Percentiles rank a stretch among this genome's conserved stretches.
Evolutionary conservation across 1,139 yeast genomes (phyloP).

Genomic region (Chernovozyma aurita): DNA sequence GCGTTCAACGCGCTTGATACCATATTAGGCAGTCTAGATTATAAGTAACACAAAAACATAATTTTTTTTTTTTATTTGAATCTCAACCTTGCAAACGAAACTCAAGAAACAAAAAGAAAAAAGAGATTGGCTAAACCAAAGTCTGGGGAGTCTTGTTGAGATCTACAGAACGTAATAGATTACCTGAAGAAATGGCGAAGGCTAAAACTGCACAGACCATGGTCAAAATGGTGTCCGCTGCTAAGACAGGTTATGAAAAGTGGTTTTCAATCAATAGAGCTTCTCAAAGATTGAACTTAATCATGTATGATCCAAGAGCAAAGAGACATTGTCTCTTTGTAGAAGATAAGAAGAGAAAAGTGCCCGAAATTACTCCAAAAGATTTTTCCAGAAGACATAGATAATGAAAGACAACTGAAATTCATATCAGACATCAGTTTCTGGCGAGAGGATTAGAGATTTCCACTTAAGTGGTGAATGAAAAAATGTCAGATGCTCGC

Average conservation of each 20-base stretch:
- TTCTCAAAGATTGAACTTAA: conserved; percentile 72
- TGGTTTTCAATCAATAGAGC: conserved; percentile 80
- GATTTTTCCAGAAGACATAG: conserved; percentile 55
- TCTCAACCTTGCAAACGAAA: not conserved
- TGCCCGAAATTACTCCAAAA: conserved; percentile 59
- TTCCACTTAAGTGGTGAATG: no score
- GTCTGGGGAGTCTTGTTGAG: no score
- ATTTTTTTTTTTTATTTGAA: not conserved
- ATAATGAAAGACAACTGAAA: no score
- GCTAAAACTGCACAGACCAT: conserved; percentile 42
- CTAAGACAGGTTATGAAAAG: conserved; percentile 81
- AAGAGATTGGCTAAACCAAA: no score
- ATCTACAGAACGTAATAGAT: no score
- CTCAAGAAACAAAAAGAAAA: no score
- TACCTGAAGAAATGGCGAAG: conserved; percentile 37
- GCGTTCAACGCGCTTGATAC: conserved; percentile 8
- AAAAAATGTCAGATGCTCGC: no score
- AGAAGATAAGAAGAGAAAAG: conserved; percentile 80
- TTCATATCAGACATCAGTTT: no score
- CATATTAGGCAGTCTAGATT: conserved; percentile 15
- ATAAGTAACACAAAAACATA: not conserved
- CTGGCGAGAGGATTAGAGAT: no score
- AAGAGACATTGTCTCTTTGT: conserved; percentile 78
- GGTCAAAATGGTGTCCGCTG: conserved; percentile 68
- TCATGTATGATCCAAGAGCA: conserved; percentile 80